phyloP scores from a whole-genome alignment of 352 stramenopile species.

The Phytophthora multivora region DNA sequence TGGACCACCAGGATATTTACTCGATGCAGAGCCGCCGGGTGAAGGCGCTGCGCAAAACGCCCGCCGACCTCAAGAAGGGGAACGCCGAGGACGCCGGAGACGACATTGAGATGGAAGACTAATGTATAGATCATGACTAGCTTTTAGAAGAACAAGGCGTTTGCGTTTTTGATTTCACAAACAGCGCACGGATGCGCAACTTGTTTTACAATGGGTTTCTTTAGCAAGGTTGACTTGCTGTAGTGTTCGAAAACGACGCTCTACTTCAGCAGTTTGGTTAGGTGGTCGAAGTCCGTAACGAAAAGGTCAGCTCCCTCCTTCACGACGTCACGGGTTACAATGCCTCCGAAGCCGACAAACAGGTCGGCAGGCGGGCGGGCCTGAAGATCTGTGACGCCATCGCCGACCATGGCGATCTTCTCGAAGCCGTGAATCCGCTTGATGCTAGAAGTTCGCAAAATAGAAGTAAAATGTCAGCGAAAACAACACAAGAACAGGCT shows the following conservation, averaged over 20 bases:
- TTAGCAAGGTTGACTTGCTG: background rate
- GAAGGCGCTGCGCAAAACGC: constrained; percentile 93
- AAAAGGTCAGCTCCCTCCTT: constrained; percentile 97
- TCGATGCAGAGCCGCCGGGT: constrained; percentile 95
- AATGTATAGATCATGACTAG: constrained; percentile 43
- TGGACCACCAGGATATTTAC: constrained; percentile 98
- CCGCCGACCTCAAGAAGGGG: constrained; percentile 76
- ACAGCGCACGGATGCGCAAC: constrained; percentile 12
- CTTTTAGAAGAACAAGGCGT: constrained; percentile 40
- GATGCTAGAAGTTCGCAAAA: constrained; percentile 62
- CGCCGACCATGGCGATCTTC: constrained; percentile 98
- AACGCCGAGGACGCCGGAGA: constrained; percentile 35
- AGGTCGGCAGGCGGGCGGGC: constrained; percentile 96
- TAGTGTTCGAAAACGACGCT: constrained; percentile 1
- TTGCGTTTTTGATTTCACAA: constrained; percentile 31
- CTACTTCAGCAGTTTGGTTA: constrained; percentile 72
- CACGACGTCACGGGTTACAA: constrained; percentile 94
- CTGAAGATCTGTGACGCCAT: constrained; percentile 98
- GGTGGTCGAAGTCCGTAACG: constrained; percentile 94
- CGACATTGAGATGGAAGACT: constrained; percentile 59
- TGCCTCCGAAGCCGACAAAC: constrained; percentile 98
- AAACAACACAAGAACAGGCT: background rate
- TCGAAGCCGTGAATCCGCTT: constrained; percentile 92
- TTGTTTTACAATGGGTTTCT: constrained; percentile 16
- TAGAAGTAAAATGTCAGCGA: constrained; percentile 9